These are phyloP conservation scores for Tylopilus rubrobrunneus DNA, from an alignment of 768 basidiomycete genomes.

Conservation along the genomic window DNA sequence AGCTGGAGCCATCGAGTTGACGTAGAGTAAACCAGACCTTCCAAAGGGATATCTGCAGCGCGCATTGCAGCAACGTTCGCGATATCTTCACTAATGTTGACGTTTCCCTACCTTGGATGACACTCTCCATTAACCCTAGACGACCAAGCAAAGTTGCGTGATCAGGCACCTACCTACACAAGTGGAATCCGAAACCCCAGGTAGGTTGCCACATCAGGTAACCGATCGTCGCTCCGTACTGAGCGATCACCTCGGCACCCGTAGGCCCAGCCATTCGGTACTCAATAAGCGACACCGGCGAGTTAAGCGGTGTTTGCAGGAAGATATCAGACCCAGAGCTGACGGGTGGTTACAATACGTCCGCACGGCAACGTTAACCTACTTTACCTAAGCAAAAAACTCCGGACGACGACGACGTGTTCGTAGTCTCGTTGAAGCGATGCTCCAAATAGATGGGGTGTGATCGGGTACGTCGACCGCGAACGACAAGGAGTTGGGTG, in stretches of 20 bases:
- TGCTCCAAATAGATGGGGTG: conserved; percentile 75
- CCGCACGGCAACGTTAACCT: not conserved
- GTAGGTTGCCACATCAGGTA: conserved; percentile 66
- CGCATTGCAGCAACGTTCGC: conserved; percentile 56
- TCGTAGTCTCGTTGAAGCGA: conserved; percentile 51
- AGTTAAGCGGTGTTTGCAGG: conserved; percentile 53
- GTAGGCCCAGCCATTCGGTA: conserved; percentile 59
- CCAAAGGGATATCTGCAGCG: conserved; percentile 73
- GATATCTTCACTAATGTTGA: conserved; percentile 51
- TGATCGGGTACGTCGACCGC: no score
- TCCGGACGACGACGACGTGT: conserved; percentile 62
- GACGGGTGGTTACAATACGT: conserved; percentile 6
- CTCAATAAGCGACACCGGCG: conserved; percentile 59
- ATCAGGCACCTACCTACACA: conserved; percentile 46
- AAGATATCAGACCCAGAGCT: conserved; percentile 70
- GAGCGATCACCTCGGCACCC: conserved; percentile 55
- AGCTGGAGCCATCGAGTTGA: not conserved
- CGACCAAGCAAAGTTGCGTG: not conserved
- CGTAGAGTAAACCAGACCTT: conserved; percentile 36
- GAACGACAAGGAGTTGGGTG: no score
- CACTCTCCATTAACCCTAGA: not conserved
- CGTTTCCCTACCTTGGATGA: conserved; percentile 41
- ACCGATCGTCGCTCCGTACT: conserved; percentile 64
- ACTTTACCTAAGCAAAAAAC: conserved; percentile 66
- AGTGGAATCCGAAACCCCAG: conserved; percentile 79